A percentile compares a stretch with the other conserved stretches of the same genome.
phyloP scores from a whole-genome alignment of 331 rosid species.

The Spiraea crenata region DNA sequence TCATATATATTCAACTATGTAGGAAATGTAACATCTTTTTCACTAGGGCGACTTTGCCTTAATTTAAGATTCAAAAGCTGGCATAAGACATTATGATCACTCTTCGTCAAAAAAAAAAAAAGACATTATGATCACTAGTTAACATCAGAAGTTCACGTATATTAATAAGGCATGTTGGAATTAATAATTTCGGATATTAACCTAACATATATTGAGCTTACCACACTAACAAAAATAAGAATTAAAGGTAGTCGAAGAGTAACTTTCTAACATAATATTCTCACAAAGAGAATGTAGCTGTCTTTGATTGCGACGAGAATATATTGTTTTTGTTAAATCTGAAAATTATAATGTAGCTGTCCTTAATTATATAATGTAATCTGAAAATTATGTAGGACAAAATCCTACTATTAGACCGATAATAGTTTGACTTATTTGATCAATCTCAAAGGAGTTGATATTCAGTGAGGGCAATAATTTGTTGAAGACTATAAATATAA shows the following conservation, averaged over 20 bases:
- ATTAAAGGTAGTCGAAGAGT: neutral
- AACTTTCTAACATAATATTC: neutral
- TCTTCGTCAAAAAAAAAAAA: too few species aligned
- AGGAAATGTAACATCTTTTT: neutral
- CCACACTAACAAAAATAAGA: neutral
- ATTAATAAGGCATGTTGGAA: slow-evolving; percentile 1
- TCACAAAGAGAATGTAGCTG: too few species aligned
- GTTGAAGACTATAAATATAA: too few species aligned
- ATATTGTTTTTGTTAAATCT: too few species aligned
- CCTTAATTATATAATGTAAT: too few species aligned
- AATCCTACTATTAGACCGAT: too few species aligned
- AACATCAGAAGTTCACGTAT: neutral
- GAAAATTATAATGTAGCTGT: too few species aligned
- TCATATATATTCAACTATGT: too few species aligned
- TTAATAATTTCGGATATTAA: neutral
- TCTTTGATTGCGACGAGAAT: too few species aligned
- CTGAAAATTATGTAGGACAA: too few species aligned
- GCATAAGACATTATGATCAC: too few species aligned
- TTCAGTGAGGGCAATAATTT: neutral
- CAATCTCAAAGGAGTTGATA: slow-evolving; percentile 2
- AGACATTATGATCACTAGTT: neutral
- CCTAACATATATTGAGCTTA: neutral
- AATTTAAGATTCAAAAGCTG: neutral
- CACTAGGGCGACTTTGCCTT: neutral
- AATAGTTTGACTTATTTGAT: neutral